Conservation (phyloP, 2,329 filamentous ascomycete species). For the Sarocladiaceae sp. region DNA sequence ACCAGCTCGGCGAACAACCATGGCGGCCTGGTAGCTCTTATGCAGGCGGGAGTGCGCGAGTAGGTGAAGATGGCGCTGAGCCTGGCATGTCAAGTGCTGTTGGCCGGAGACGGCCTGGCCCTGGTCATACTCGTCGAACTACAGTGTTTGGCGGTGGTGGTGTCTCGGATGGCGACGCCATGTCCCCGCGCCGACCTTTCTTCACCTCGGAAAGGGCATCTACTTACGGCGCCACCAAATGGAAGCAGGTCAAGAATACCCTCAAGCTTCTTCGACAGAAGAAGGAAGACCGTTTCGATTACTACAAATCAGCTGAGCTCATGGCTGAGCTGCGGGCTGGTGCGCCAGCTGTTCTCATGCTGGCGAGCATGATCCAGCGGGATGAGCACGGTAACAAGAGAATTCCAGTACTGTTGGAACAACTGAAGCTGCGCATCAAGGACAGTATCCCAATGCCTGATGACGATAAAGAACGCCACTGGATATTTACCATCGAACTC, state of each 20-base stretch:
- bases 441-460: conserved; percentile 68
- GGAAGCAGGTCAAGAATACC: conserved; percentile 88
- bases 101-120: conserved; percentile 38
- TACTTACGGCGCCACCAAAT: conserved; percentile 74
- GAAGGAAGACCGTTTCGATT: conserved; percentile 83
- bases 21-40: conserved; percentile 54
- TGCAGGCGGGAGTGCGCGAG: conserved; percentile 43
- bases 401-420: conserved; percentile 90
- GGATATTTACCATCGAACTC: conserved; percentile 83
- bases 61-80: conserved; percentile 45
- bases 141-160: conserved; percentile 64
- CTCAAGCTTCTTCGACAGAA: conserved; percentile 72
- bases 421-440: conserved; percentile 80
- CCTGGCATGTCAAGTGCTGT: conserved; percentile 39
- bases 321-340: conserved; percentile 93
- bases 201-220: conserved; percentile 62
- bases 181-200: conserved; percentile 49
- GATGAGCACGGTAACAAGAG: conserved; percentile 94
- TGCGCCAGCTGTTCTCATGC: conserved; percentile 84
- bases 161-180: conserved; percentile 55
- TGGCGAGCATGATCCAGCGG: conserved; percentile 96
- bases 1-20: conserved; percentile 45
- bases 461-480: conserved; percentile 61
- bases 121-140: conserved; percentile 57
- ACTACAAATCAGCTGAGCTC: conserved; percentile 88